phyloP scores from a whole-genome alignment of 2,329 filamentous ascomycete genomes.

The Grosmannia serpens region DNA sequence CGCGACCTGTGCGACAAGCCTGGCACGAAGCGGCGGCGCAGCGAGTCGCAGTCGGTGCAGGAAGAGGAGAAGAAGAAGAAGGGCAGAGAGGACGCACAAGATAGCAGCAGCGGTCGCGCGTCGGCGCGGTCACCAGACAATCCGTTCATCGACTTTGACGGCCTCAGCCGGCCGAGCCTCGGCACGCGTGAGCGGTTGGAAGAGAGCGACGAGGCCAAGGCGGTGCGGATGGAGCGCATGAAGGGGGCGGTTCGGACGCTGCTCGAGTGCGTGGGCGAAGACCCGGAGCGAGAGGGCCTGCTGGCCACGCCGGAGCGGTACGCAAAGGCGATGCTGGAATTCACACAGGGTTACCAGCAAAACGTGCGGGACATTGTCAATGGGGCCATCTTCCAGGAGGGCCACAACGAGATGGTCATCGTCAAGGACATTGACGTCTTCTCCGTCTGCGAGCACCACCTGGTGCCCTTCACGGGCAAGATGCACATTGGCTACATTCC shows the following conservation, averaged over 20 bases:
- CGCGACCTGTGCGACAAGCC: constrained; percentile 48
- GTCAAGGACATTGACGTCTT: constrained; percentile 96
- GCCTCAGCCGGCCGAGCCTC: constrained; percentile 47
- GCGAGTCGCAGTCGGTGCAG: neutral
- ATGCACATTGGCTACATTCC: constrained; percentile 99
- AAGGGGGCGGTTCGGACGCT: constrained; percentile 52
- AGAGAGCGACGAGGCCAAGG: constrained; percentile 40
- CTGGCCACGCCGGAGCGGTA: constrained; percentile 70
- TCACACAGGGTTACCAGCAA: constrained; percentile 95
- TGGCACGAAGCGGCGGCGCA: neutral
- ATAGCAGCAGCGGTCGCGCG: constrained; percentile 6
- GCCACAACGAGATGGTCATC: constrained; percentile 94
- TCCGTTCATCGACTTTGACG: constrained; percentile 47
- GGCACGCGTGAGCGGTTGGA: constrained; percentile 55
- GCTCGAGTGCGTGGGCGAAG: constrained; percentile 58
- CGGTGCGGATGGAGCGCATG: constrained; percentile 43
- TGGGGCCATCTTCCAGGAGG: constrained; percentile 87
- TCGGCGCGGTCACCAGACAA: constrained; percentile 17
- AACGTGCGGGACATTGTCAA: constrained; percentile 89
- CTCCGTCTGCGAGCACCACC: constrained; percentile 90
- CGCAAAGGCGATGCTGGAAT: constrained; percentile 88
- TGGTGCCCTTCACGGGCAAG: constrained; percentile 95
- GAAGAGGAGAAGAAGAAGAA: neutral
- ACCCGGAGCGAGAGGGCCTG: constrained; percentile 53
- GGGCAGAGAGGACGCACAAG: neutral